Evolutionary conservation across 129 eudicot genomes (phyloP).

Genomic region (Solidago caesia): DNA sequence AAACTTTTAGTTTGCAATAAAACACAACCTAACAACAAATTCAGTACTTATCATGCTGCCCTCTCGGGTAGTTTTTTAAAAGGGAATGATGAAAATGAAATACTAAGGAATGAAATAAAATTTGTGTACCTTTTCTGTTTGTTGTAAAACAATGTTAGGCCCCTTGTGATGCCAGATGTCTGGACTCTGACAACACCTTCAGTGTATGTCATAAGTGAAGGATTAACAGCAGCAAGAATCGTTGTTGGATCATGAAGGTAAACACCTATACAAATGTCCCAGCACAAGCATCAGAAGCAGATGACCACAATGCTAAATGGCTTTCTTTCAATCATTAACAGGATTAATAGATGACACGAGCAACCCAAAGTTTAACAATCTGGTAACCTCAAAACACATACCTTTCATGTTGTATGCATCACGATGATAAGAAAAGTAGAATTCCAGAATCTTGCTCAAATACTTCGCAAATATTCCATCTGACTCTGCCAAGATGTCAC

Average conservation of each 20-base stretch:
- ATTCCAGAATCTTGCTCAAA: slow-evolving; percentile 81
- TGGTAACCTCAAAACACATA: slow-evolving; percentile 8
- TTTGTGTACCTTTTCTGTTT: slow-evolving; percentile 72
- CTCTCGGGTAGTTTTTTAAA: slow-evolving; percentile 2
- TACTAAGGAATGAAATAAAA: background rate
- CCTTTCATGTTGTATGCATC: slow-evolving; percentile 86
- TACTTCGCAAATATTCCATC: slow-evolving; percentile 70
- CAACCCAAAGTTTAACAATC: background rate
- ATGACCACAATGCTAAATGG: slow-evolving; percentile 7
- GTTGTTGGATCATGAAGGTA: slow-evolving; percentile 95
- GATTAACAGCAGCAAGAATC: slow-evolving; percentile 83
- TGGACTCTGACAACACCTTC: slow-evolving; percentile 97
- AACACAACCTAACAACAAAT: background rate
- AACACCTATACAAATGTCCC: slow-evolving; percentile 55
- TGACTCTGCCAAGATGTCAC: slow-evolving; percentile 59
- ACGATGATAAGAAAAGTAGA: slow-evolving; percentile 74
- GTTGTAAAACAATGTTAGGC: slow-evolving; percentile 78
- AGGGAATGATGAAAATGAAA: background rate
- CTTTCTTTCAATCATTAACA: background rate
- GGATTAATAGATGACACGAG: background rate
- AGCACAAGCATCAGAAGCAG: slow-evolving; percentile 25
- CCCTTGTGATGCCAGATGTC: slow-evolving; percentile 82
- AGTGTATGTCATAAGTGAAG: slow-evolving; percentile 70
- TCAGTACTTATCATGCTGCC: slow-evolving; percentile 1
- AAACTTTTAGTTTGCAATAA: background rate